Evolutionary conservation across 805 yeast species (phyloP).

Genomic region (Candida ortonii): DNA sequence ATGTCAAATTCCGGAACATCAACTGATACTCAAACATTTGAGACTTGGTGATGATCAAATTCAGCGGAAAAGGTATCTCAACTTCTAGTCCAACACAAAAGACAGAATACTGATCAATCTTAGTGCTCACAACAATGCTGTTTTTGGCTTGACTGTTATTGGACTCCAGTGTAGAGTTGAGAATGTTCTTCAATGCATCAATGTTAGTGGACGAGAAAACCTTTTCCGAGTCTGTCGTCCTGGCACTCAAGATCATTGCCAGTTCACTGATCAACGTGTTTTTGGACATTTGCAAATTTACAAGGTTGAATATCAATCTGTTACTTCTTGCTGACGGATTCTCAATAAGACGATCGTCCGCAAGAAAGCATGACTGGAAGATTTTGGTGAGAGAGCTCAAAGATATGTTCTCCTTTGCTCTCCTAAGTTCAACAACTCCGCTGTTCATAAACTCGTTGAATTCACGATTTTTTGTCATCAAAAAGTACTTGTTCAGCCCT

Average conservation of each 20-base stretch:
- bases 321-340: slow-evolving; percentile 18
- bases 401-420: slow-evolving; percentile 27
- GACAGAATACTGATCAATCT: slow-evolving; percentile 41
- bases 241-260: slow-evolving; percentile 49
- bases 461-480: slow-evolving; percentile 50
- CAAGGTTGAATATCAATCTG: slow-evolving; percentile 23
- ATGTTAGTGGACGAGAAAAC: slow-evolving; percentile 45
- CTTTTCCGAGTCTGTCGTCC: slow-evolving; percentile 53
- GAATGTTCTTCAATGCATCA: slow-evolving; percentile 41
- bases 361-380: slow-evolving; percentile 19
- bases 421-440: slow-evolving; percentile 52
- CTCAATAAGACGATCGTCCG: slow-evolving; percentile 11
- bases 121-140: slow-evolving; percentile 27
- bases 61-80: slow-evolving; percentile 83
- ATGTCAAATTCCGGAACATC: slow-evolving; percentile 66
- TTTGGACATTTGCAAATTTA: slow-evolving; percentile 18
- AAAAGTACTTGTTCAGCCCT: slow-evolving; percentile 54
- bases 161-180: slow-evolving; percentile 40
- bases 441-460: slow-evolving; percentile 52
- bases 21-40: slow-evolving; percentile 76
- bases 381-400: slow-evolving; percentile 34
- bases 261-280: slow-evolving; percentile 31
- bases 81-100: slow-evolving; percentile 54
- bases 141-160: slow-evolving; percentile 16
- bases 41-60: slow-evolving; percentile 67